These are phyloP conservation scores for Blastocystis sp. DNA, from an alignment of 352 stramenopile genomes.

Conservation along the genomic window DNA sequence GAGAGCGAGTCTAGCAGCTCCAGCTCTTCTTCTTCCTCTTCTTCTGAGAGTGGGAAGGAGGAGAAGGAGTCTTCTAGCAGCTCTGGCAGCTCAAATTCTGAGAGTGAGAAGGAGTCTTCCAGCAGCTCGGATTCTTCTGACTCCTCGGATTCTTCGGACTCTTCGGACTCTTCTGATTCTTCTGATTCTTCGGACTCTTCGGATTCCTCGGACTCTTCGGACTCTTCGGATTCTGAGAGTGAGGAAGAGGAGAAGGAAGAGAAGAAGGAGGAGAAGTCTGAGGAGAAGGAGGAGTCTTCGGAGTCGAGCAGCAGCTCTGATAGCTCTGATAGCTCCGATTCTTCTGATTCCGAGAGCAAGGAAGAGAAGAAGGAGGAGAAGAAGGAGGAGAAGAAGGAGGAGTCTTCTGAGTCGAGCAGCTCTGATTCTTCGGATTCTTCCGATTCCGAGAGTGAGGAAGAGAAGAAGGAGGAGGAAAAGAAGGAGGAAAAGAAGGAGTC, in stretches of 20 bases:
- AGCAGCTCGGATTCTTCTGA: not conserved
- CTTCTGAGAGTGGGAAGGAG: not conserved
- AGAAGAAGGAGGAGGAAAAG: not conserved
- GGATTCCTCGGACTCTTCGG: not conserved
- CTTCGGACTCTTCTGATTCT: too few relatives aligned
- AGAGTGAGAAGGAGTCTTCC: conserved; percentile 23
- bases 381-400: not conserved
- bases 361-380: not conserved
- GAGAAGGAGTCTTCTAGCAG: not conserved
- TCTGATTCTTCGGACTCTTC: too few relatives aligned
- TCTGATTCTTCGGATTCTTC: too few relatives aligned
- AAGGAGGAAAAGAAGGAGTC: not conserved
- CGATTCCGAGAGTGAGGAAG: too few relatives aligned
- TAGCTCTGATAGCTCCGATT: not conserved
- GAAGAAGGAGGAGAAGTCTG: conserved; percentile 15
- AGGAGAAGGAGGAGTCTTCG: not conserved
- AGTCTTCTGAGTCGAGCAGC: not conserved
- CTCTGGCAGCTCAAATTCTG: too few relatives aligned
- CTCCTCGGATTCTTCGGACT: not conserved
- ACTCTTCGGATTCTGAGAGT: not conserved
- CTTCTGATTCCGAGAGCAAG: too few relatives aligned
- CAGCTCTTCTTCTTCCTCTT: not conserved
- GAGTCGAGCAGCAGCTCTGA: not conserved
- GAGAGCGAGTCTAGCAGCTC: not conserved
- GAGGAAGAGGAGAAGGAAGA: conserved; percentile 41